Evolutionary conservation across 176 grass and related monocot genomes (phyloP), one percentile per base, ranked within the genome.

Genomic region (Rhynchospora pubera): DNA sequence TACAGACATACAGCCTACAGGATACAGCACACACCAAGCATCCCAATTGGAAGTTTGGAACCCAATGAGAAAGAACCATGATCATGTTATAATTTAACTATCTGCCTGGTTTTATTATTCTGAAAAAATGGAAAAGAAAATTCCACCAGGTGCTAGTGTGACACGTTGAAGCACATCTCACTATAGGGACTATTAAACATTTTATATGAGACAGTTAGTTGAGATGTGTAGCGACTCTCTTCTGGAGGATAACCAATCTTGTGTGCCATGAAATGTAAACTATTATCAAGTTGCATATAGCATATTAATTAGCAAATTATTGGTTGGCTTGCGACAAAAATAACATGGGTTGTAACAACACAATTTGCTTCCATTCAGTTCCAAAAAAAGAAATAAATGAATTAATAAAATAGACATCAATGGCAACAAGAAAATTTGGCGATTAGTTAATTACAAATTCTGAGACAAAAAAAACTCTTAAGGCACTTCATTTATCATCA

Each of bases 81-180:
- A 55, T 76, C n/a, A 23, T 22, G 19, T 6, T 50, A 50, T 3
- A 26, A 28, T 6, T 67, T 67, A 65, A 32, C 24, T 30, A 65
- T 32, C 10, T 1, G 13, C 62, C 5, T 9, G 9, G 39, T 23
- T 72, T 5, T 47, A 47, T 22, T 72, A 72, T 22, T 42, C 30
- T 45, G 8, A 56, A 45, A 77, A 32, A 32, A 56, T 8, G 48
- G 6, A 56, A 77, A 50, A 76, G 13, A 77, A 77, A 55, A 77
- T 53, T 48, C 34, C 53, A 51, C 13, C 79, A 52, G 79, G 61
- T 50, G 57, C 21, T 66, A 82, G 60, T 80, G 9, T 80, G 78
- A 47, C 56, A 80, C 42, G 39, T 79, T 44, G 8, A 79, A 79
- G 30, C 79, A 65, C 79, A 65, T 81, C 79, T 81, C 18, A 79